Conservation (phyloP, 2,329 filamentous ascomycete species). For the Clarireedia homoeocarpa region DNA sequence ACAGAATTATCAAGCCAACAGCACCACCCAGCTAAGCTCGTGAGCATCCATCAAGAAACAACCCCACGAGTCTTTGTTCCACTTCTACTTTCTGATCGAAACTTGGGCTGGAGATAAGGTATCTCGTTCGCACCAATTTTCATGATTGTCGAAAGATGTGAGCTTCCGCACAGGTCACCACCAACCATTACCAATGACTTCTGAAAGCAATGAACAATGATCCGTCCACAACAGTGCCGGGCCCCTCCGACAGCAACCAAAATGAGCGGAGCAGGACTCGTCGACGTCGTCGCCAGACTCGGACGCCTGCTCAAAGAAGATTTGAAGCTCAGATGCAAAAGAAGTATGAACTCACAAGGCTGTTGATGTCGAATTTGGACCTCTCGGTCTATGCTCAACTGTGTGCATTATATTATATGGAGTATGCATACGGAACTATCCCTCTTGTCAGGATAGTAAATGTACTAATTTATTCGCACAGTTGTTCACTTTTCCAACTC, state of each 20-base stretch:
- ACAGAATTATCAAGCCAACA: too few relatives aligned
- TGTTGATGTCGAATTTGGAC: conserved; percentile 54
- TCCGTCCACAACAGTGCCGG: conserved; percentile 31
- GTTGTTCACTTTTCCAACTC: conserved; percentile 58
- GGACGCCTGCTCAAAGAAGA: conserved; percentile 23
- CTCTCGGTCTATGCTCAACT: conserved; percentile 57
- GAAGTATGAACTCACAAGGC: conserved; percentile 45
- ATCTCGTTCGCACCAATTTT: not conserved
- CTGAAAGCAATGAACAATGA: conserved; percentile 44
- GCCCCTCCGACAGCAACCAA: conserved; percentile 19
- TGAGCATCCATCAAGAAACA: too few relatives aligned
- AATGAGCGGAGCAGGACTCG: conserved; percentile 2
- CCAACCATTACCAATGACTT: conserved; percentile 24
- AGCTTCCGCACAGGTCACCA: conserved; percentile 7
- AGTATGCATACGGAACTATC: conserved; percentile 39
- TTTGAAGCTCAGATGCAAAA: conserved; percentile 43
- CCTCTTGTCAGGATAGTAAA: not conserved
- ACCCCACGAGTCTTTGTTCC: too few relatives aligned
- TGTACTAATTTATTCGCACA: conserved; percentile 27
- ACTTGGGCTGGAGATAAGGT: not conserved
- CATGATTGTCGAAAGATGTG: conserved; percentile 16
- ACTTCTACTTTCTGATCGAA: too few relatives aligned
- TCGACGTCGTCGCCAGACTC: not conserved
- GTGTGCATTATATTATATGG: conserved; percentile 61
- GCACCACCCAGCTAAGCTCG: too few relatives aligned